Base-by-base conservation (phyloP, 2,329 filamentous ascomycete species). In the Gyromitra esculenta region DNA sequence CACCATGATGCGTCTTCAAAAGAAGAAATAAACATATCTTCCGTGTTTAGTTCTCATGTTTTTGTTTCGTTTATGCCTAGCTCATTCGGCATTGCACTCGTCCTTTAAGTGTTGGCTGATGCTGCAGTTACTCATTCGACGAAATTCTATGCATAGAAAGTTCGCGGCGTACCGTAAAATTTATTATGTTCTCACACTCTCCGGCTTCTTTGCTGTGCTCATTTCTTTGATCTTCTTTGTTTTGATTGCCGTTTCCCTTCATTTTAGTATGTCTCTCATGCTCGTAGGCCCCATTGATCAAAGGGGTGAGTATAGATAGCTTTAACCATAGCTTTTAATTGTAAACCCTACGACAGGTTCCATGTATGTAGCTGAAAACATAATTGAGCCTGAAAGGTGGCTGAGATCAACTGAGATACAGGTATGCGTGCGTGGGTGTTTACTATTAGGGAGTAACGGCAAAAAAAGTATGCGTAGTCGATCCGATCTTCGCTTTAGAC, bases 191-290 rank as follows among this genome's bases (percentile, higher is more conserved):
- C 43, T 45, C 9, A 3, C 11, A 5, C 11, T 45, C 15, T 45
- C 15, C 13, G 9, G 50, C 25, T 54, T 54, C 21, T 13, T 11
- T 54, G 8, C n/a, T 5, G 39, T 59, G 13, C 35, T 18, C 31
- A 18, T 39, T 5, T 2, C 31, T 39, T 59, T 59, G 56, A 59
- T 25, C 18, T 39, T n/a, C 56, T 59, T 59, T 59, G 56, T 39
- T 13, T 37, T 18, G 8, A 3, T 41, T 54, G 48, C 63, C 45
- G 6, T n/a, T 48, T 37, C n/a, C 25, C 18, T 62, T 62, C 39
- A n/a, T 31, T 52, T 9, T 35, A 5, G 37, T 21, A 7, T 54
- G 9, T 45, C 25, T 31, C 25, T 31, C 4, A 31, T 31, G 25
- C 25, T 57, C 52, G 1, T 45, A 45, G 41, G 41, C 41, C 41